phyloP scores from a whole-genome alignment of 805 yeast genomes.

The Saccharomycopsis guyanensis region DNA sequence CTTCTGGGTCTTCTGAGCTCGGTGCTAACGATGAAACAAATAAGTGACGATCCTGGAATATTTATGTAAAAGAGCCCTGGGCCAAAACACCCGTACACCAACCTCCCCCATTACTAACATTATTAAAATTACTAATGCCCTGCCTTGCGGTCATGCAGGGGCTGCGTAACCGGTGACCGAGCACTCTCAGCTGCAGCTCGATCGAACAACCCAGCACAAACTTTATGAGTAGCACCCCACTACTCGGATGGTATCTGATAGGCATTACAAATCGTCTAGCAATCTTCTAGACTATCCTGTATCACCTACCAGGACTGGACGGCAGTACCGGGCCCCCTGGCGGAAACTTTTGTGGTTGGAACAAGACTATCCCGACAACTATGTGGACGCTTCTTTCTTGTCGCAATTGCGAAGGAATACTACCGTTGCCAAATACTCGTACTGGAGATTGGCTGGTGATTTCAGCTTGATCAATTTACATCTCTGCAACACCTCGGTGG shows the following conservation, averaged over 20 bases:
- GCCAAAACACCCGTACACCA: neutral
- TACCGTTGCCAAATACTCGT: conserved; percentile 62
- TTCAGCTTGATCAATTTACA: conserved; percentile 63
- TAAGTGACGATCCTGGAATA: neutral
- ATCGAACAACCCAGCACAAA: too few relatives aligned
- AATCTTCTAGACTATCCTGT: conserved; percentile 5
- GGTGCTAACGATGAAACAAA: neutral
- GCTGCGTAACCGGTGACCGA: too few relatives aligned
- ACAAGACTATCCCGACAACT: conserved; percentile 87
- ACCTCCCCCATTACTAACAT: neutral
- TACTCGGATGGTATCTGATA: conserved; percentile 1
- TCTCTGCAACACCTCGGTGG: conserved; percentile 53
- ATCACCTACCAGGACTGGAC: neutral
- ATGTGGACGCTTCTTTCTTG: conserved; percentile 76
- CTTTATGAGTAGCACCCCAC: neutral
- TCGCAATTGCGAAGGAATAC: conserved; percentile 71
- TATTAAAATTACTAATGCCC: too few relatives aligned
- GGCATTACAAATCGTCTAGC: conserved; percentile 11
- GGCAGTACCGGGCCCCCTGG: conserved; percentile 45
- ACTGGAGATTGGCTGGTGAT: conserved; percentile 58
- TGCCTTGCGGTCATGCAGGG: too few relatives aligned
- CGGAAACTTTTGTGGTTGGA: conserved; percentile 74
- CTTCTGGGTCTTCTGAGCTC: neutral
- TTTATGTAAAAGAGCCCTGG: too few relatives aligned
- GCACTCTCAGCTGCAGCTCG: too few relatives aligned